Percentiles rank a stretch among this genome's conserved stretches.
Evolutionary conservation across 2,329 filamentous ascomycete genomes (phyloP).

Genomic region (Alternaria sp.): DNA sequence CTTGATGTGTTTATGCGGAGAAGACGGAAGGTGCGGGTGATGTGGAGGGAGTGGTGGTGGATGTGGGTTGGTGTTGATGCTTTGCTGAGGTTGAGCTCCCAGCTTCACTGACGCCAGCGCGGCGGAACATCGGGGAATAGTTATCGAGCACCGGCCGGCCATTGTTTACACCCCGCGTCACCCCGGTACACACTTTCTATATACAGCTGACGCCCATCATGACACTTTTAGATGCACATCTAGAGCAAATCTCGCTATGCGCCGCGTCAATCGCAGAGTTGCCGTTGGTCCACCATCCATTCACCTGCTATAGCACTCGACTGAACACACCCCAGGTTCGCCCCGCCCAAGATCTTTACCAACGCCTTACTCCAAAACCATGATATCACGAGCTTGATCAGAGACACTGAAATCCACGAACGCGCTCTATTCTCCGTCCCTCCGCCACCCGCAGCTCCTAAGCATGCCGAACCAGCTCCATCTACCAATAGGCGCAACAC

Average conservation of each 20-base stretch:
- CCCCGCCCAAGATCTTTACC: conserved; percentile 91
- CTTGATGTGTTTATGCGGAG: conserved; percentile 14
- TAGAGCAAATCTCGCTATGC: conserved; percentile 62
- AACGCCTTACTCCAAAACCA: conserved; percentile 87
- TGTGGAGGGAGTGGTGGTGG: conserved; percentile 19
- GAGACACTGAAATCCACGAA: conserved; percentile 94
- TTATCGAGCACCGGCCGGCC: conserved; percentile 23
- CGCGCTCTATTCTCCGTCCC: conserved; percentile 94
- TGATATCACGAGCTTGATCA: conserved; percentile 93
- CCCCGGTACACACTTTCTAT: background rate
- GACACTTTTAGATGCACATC: conserved; percentile 58
- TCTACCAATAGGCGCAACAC: conserved; percentile 58
- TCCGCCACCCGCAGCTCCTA: conserved; percentile 64
- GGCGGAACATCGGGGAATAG: conserved; percentile 24
- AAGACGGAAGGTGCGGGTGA: conserved; percentile 27
- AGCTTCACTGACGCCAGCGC: conserved; percentile 25
- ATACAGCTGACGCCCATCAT: conserved; percentile 34
- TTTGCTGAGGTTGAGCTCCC: conserved; percentile 31
- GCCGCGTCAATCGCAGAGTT: conserved; percentile 59
- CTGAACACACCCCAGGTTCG: conserved; percentile 69
- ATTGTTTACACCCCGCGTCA: conserved; percentile 30
- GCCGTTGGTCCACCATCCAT: conserved; percentile 43
- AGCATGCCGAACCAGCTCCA: conserved; percentile 57
- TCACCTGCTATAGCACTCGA: conserved; percentile 3
- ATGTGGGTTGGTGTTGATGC: conserved; percentile 30